Evolutionary conservation across 495 filamentous ascomycete species (phyloP).

Genomic region (Delitschia confertaspora): DNA sequence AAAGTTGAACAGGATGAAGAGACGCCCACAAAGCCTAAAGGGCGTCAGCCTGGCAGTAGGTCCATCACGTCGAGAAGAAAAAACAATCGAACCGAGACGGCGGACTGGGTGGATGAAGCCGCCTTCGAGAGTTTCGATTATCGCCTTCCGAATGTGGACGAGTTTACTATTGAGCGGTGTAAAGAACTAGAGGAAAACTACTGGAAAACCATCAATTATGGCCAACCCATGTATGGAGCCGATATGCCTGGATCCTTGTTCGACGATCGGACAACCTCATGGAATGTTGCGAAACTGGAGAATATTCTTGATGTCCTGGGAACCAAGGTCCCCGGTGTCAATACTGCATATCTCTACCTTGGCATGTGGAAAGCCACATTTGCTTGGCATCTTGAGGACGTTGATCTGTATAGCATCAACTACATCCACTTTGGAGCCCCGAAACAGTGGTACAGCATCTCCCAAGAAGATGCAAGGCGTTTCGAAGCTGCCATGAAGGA

Average conservation of each 20-base stretch:
- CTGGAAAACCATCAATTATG: slow-evolving; percentile 93
- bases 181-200: slow-evolving; percentile 89
- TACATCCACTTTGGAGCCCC: slow-evolving; percentile 98
- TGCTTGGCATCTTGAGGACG: slow-evolving; percentile 97
- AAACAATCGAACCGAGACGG: slow-evolving; percentile 65
- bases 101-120: slow-evolving; percentile 68
- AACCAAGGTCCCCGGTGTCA: slow-evolving; percentile 91
- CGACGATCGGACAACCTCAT: slow-evolving; percentile 69
- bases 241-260: slow-evolving; percentile 97
- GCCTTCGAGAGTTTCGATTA: slow-evolving; percentile 87
- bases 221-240: slow-evolving; percentile 88
- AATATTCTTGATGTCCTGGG: slow-evolving; percentile 92
- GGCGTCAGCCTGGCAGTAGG: slow-evolving; percentile 43
- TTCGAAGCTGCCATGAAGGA: slow-evolving; percentile 95
- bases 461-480: slow-evolving; percentile 83
- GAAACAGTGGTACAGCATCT: slow-evolving; percentile 99
- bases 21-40: slow-evolving; percentile 24
- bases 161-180: slow-evolving; percentile 83
- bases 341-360: slow-evolving; percentile 95
- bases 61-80: slow-evolving; percentile 59
- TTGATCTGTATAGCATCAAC: slow-evolving; percentile 98
- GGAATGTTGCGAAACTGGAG: slow-evolving; percentile 91
- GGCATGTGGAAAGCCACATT: slow-evolving; percentile 99
- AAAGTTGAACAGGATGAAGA: slow-evolving; percentile 22
- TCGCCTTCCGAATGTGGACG: slow-evolving; percentile 65